Percentiles rank a stretch among this genome's conserved stretches.
Evolutionary conservation across 805 yeast species (phyloP).

Genomic region (Torulaspora gathmanii): DNA sequence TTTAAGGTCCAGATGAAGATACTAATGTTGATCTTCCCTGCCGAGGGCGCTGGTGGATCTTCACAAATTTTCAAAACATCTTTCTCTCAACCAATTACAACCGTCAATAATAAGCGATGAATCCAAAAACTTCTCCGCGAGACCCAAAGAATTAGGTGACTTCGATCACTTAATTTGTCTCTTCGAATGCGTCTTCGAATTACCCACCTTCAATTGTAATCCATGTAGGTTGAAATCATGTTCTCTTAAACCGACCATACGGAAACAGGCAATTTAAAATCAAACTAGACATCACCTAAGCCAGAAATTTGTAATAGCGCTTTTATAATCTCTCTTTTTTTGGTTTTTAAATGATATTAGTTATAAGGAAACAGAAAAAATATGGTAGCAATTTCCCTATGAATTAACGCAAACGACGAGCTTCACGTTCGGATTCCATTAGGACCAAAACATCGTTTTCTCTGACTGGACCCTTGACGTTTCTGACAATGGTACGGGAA

Average conservation of each 20-base stretch:
- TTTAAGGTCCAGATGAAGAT: not conserved
- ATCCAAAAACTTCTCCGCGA: constrained; percentile 1
- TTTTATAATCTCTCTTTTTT: constrained; percentile 6
- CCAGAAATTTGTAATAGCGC: constrained; percentile 6
- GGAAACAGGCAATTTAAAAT: not conserved
- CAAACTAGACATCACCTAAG: not conserved
- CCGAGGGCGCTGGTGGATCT: constrained; percentile 1
- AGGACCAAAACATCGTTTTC: constrained; percentile 97
- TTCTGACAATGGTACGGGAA: constrained; percentile 93
- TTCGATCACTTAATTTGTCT: constrained; percentile 17
- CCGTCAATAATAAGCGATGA: constrained; percentile 11
- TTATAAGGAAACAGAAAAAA: constrained; percentile 4
- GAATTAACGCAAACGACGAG: constrained; percentile 80
- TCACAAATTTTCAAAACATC: constrained; percentile 6
- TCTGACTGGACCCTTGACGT: constrained; percentile 97
- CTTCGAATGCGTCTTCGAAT: constrained; percentile 4
- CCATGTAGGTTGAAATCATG: constrained; percentile 12
- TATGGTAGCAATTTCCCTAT: constrained; percentile 5
- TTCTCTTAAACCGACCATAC: constrained; percentile 1
- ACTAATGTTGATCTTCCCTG: not conserved
- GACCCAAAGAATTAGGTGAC: constrained; percentile 15
- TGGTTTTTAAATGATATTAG: constrained; percentile 6
- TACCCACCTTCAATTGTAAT: constrained; percentile 12
- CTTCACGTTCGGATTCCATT: constrained; percentile 99
- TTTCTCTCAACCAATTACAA: constrained; percentile 10